Evolutionary conservation across 805 yeast species (phyloP), one percentile per base, ranked within the genome.

Genomic region (Hanseniaspora pseudoguilliermondii): DNA sequence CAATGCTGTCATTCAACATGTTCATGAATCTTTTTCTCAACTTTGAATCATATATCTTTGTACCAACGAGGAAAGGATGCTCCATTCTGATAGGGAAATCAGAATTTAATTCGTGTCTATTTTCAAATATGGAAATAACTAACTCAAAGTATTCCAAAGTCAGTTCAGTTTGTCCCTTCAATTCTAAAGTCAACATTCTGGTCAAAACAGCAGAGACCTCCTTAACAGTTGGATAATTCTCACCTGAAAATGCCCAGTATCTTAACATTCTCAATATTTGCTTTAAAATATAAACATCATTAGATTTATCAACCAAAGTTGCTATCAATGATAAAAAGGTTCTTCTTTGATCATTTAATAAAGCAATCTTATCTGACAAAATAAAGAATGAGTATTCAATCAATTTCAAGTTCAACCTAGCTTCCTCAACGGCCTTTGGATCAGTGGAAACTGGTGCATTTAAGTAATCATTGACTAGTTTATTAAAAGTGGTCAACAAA

Each of bases 71-170:
- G 68, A 93, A 93, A 29, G 97, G 95, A 67, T 90, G 97, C 66
- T 93, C 99, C 86, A 93, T 82, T 55, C 98, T 75, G 16, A 89
- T 91, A 0, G 97, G 88, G 32, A 93, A 76, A 64, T 93, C 99
- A 0, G 95, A 82, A 60, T 88, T 80, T 25, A 85, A 80, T 62
- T 89, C 75, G 0, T 83, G 72, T 44, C 84, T 82, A 60, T 86
- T 89, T 60, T 84, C 87, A 67, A 91, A 95, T 25, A 93, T 82
- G 61, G 86, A 95, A 34, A 90, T 81, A 59, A 95, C 84, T 29
- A 93, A 86, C 62, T 82, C 84, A 63, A 90, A 91, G 65, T 86
- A 91, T 57, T 84, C 82, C 60, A 81, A 82, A 0, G 95, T 82
- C 21, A 81, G 68, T 0, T 86, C 79, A 8, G 86, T 78, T 64